Percentiles rank a stretch among this genome's conserved stretches.
These are phyloP conservation scores for Trichophyton simii DNA, from an alignment of 2,329 filamentous ascomycete genomes.

Conservation along the genomic window DNA sequence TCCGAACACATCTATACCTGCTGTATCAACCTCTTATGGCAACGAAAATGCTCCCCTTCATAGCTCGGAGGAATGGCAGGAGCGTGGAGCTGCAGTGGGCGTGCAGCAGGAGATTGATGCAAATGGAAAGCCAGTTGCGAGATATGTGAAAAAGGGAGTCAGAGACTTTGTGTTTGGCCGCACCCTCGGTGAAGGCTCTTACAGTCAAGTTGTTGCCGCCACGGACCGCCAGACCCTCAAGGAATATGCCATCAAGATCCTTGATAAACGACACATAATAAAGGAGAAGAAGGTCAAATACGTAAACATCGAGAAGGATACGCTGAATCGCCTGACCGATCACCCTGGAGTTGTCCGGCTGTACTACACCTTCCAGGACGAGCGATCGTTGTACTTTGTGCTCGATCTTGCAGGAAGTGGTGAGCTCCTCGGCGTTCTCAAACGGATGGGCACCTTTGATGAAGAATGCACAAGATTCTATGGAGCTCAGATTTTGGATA, in stretches of 20 bases:
- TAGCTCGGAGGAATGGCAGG: conserved; percentile 89
- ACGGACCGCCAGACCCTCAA: conserved; percentile 88
- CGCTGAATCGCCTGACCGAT: conserved; percentile 85
- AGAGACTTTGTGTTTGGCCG: conserved; percentile 91
- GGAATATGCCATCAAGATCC: conserved; percentile 94
- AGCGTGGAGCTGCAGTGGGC: conserved; percentile 78
- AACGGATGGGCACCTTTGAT: conserved; percentile 89
- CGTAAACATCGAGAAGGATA: conserved; percentile 99
- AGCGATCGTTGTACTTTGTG: conserved; percentile 91
- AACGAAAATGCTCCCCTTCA: conserved; percentile 46
- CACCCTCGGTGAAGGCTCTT: conserved; percentile 87
- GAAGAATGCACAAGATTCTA: conserved; percentile 92
- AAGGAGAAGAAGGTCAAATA: conserved; percentile 99
- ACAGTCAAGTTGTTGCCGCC: conserved; percentile 87
- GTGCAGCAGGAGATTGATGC: conserved; percentile 73
- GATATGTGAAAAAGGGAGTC: conserved; percentile 89
- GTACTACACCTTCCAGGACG: conserved; percentile 98
- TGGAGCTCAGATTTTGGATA: conserved; percentile 86
- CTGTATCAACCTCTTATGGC: conserved; percentile 37
- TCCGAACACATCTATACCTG: conserved; percentile 27
- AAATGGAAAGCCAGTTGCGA: conserved; percentile 66
- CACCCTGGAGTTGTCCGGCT: conserved; percentile 92
- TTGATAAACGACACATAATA: conserved; percentile 98
- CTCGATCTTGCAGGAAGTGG: conserved; percentile 85
- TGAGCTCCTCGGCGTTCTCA: conserved; percentile 81